phyloP scores from a whole-genome alignment of 805 yeast genomes.

The Ogataea angusta region DNA sequence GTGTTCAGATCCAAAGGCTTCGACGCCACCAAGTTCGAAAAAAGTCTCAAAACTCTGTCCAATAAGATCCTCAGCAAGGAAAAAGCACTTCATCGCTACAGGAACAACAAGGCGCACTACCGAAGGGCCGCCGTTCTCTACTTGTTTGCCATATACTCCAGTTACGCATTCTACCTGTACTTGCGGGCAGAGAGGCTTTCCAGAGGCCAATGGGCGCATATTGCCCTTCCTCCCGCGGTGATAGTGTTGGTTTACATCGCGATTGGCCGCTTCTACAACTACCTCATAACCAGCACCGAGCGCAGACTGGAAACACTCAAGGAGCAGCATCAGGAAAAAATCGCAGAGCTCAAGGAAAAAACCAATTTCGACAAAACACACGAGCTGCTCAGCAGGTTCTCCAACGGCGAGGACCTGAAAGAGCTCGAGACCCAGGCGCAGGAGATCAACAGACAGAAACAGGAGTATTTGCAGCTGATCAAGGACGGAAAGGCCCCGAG shows the following conservation, averaged over 20 bases:
- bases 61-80: constrained; percentile 32
- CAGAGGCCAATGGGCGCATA: constrained; percentile 2
- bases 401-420: constrained; percentile 46
- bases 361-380: constrained; percentile 77
- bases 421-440: constrained; percentile 41
- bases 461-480: constrained; percentile 35
- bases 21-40: constrained; percentile 44
- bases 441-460: constrained; percentile 39
- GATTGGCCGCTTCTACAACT: constrained; percentile 16
- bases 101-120: constrained; percentile 16
- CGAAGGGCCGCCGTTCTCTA: constrained; percentile 19
- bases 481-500: constrained; percentile 26
- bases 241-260: constrained; percentile 14
- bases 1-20: constrained; percentile 32
- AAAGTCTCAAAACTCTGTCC: constrained; percentile 38
- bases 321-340: constrained; percentile 36
- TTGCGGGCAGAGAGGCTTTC: constrained; percentile 1
- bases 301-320: constrained; percentile 25
- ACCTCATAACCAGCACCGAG: constrained; percentile 24
- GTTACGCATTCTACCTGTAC: constrained; percentile 25
- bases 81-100: constrained; percentile 19
- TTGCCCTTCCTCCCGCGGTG: constrained; percentile 15
- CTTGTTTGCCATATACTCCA: constrained; percentile 20
- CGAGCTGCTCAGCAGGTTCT: constrained; percentile 64
- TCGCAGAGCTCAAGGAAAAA: constrained; percentile 37